Evolutionary conservation across 441 rosid genomes (phyloP).

Genomic region (Adansonia rubrostipa): DNA sequence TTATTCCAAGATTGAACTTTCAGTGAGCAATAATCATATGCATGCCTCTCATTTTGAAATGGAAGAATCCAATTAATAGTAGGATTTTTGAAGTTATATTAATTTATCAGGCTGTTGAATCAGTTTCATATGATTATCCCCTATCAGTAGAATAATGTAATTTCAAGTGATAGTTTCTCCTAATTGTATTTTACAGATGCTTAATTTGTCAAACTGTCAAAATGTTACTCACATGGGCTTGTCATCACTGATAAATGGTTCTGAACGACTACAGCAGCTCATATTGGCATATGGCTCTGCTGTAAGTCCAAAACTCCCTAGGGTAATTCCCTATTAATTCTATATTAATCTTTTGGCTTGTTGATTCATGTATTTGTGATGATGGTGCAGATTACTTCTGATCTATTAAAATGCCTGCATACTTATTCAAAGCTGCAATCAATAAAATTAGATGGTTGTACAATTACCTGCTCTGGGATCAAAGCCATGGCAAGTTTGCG

Average conservation of each 20-base stretch:
- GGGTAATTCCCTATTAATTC: constrained; percentile 11
- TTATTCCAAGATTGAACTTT: not conserved
- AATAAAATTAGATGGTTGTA: constrained; percentile 36
- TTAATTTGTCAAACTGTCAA: constrained; percentile 38
- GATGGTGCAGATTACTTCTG: constrained; percentile 34
- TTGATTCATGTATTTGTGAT: constrained; percentile 7
- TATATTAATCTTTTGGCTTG: constrained; percentile 18
- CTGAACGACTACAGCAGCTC: constrained; percentile 30
- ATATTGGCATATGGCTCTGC: constrained; percentile 34
- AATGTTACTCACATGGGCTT: constrained; percentile 33
- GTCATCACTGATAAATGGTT: constrained; percentile 33
- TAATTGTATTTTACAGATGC: constrained; percentile 26
- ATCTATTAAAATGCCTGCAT: constrained; percentile 29
- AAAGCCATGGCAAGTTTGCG: constrained; percentile 35
- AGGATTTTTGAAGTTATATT: not conserved
- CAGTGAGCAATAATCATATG: not conserved
- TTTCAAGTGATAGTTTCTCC: constrained; percentile 8
- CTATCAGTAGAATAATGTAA: not conserved
- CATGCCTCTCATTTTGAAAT: not conserved
- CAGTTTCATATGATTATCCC: not conserved
- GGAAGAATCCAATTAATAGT: not conserved
- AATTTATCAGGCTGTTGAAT: not conserved
- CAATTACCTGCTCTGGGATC: constrained; percentile 33
- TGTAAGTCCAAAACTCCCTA: constrained; percentile 32
- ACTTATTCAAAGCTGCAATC: constrained; percentile 31